phyloP scores from a whole-genome alignment of 177 flowering plant species.

The Telopea speciosissima region DNA sequence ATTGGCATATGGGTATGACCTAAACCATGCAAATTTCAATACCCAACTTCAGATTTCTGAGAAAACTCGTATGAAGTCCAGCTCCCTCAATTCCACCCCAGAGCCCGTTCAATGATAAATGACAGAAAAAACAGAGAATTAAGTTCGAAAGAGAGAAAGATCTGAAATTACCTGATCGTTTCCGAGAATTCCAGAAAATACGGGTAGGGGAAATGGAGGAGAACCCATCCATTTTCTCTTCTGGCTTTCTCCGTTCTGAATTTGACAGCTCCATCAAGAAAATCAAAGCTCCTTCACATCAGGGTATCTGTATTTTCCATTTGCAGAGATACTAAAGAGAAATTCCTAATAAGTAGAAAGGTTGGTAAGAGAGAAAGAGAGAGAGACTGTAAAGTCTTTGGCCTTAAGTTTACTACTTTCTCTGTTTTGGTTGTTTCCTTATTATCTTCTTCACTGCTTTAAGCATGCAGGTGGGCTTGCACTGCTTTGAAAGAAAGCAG shows the following conservation, averaged over 20 bases:
- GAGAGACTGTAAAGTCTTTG: not conserved
- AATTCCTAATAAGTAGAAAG: not conserved
- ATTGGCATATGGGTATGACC: not conserved
- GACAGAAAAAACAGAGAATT: not conserved
- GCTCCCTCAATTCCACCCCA: not conserved
- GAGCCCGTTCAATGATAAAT: not conserved
- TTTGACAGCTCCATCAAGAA: constrained; percentile 7
- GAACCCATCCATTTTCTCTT: constrained; percentile 42
- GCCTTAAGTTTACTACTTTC: not conserved
- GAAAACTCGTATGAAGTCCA: not conserved
- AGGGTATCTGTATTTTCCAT: not conserved
- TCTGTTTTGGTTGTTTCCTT: too few relatives aligned
- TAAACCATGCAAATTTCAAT: constrained; percentile 7
- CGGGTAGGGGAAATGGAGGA: constrained; percentile 41
- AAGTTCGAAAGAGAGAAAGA: constrained; percentile 2
- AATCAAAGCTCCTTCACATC: not conserved
- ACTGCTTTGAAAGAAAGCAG: too few relatives aligned
- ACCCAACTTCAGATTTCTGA: not conserved
- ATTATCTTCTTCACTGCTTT: not conserved
- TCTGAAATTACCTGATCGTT: constrained; percentile 40
- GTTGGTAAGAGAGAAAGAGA: not conserved
- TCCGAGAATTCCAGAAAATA: constrained; percentile 60
- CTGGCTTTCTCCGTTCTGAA: constrained; percentile 13
- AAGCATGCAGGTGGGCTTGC: too few relatives aligned
- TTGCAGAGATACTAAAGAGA: not conserved